phyloP scores from a whole-genome alignment of 768 basidiomycete genomes.

The Heimioporus sp. region DNA sequence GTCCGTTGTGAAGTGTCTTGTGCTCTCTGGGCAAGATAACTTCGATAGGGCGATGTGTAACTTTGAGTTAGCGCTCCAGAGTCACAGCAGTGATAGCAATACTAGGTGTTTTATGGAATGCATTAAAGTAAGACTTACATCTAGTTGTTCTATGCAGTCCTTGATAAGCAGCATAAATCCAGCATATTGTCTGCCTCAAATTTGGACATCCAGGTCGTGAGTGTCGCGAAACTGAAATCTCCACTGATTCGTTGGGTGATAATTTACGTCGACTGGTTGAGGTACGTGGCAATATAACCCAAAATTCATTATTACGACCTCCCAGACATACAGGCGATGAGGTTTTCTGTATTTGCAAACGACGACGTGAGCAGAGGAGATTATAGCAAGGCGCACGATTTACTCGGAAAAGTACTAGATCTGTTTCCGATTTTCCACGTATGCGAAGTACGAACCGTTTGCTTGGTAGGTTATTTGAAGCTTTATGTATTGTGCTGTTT shows the following conservation, averaged over 20 bases:
- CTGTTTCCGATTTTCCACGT: not conserved
- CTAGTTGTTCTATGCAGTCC: not conserved
- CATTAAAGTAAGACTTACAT: conserved; percentile 3
- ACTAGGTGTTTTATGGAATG: conserved; percentile 1
- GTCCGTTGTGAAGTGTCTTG: conserved; percentile 4
- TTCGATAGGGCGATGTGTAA: not conserved
- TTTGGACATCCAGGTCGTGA: not conserved
- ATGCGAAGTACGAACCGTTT: not conserved
- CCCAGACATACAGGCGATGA: conserved; percentile 1
- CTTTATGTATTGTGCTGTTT: not conserved
- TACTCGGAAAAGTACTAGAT: not conserved
- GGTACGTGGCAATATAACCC: not conserved
- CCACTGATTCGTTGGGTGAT: not conserved
- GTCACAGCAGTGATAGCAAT: not conserved
- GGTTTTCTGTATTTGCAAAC: not conserved
- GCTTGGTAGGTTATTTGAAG: conserved; percentile 4
- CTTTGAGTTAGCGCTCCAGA: not conserved
- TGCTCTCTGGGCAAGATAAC: not conserved
- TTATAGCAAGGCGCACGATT: not conserved
- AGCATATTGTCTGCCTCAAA: conserved; percentile 8
- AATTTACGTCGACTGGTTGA: not conserved
- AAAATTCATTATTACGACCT: not conserved
- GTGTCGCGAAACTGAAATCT: not conserved
- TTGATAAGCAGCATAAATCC: not conserved
- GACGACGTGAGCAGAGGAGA: not conserved